Evolutionary conservation across 768 basidiomycete genomes (phyloP).

Genomic region (Boletus vermiculosoides): DNA sequence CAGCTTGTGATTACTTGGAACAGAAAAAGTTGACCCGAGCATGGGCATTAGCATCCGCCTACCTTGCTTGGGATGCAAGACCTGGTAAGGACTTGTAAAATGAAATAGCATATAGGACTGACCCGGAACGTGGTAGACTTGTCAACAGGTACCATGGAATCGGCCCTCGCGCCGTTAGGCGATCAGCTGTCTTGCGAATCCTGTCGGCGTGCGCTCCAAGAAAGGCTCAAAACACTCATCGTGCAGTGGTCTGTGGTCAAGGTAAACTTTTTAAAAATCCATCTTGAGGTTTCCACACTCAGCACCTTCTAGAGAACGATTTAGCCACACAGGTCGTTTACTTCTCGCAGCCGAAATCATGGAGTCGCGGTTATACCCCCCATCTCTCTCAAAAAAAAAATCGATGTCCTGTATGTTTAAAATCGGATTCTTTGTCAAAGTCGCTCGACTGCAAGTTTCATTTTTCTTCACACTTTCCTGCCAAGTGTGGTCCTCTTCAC

Average conservation of each 20-base stretch:
- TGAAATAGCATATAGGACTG: background rate
- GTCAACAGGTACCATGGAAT: constrained; percentile 71
- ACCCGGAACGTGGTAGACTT: constrained; percentile 47
- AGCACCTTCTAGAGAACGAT: constrained; percentile 50
- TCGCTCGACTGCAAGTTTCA: background rate
- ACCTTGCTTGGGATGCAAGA: constrained; percentile 80
- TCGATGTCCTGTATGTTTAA: background rate
- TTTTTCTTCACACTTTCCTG: background rate
- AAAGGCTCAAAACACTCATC: constrained; percentile 65
- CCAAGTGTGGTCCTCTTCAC: background rate
- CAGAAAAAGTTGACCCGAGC: constrained; percentile 79
- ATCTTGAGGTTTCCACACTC: constrained; percentile 1
- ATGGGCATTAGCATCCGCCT: constrained; percentile 80
- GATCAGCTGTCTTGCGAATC: constrained; percentile 69
- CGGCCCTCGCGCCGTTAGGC: constrained; percentile 64
- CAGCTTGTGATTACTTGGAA: constrained; percentile 65
- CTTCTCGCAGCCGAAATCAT: background rate
- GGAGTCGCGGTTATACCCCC: constrained; percentile 5
- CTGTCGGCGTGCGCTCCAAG: constrained; percentile 61
- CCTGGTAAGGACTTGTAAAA: constrained; percentile 50
- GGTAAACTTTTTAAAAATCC: constrained; percentile 36
- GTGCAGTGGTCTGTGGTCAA: constrained; percentile 80
- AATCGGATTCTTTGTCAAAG: background rate
- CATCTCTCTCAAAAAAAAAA: background rate
- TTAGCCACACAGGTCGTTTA: constrained; percentile 29